Evolutionary conservation across 2,329 filamentous ascomycete genomes (phyloP), one percentile per base, ranked within the genome.

Genomic region (Arachnopeziza araneosa): DNA sequence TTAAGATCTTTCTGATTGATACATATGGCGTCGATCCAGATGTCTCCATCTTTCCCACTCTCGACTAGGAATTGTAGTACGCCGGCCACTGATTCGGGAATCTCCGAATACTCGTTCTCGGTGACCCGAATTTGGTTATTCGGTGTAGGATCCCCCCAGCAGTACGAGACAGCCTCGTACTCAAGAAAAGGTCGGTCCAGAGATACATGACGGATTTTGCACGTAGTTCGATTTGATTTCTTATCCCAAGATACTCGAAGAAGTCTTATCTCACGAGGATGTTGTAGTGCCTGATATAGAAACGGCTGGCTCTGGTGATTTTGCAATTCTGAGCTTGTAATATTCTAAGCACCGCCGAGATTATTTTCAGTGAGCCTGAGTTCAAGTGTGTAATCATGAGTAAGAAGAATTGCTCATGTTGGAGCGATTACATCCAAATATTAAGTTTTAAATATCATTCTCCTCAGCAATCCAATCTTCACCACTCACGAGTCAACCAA

Each of bases 401-500:
- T 44, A 44, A 44, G 36, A 44, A 44, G 36, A 44, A 44, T 44
- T 44, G 36, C 17, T 44, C 12, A 44, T 44, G 17, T 44, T 44
- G 36, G 2, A 44, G 12, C 36, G 17, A 44, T 44, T 12, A 19
- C 12, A 44, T 44, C 36, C 17, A 44, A 44, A 44, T 19, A 44
- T 44, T 44, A 3, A 44, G 17, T 14, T 44, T 12, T 44, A 44
- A 44, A 44, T 44, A 44, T 7, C 36, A 44, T 44, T 12, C 36
- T 44, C 17, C 6, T 44, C 36, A 44, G 36, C 36, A 44, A 44
- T 44, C 12, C 12, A 44, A 44, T 12, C 36, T 19, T 44, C 17
- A 12, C 36, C 36, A 44, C 36, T 44, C 36, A 44, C 6, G 17
- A 44, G 12, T 64, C 56, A 67, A 24, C 65, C 65, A 51, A 67